These are phyloP conservation scores for Tubosaeta sp. DNA, from an alignment of 768 basidiomycete genomes.

Conservation along the genomic window DNA sequence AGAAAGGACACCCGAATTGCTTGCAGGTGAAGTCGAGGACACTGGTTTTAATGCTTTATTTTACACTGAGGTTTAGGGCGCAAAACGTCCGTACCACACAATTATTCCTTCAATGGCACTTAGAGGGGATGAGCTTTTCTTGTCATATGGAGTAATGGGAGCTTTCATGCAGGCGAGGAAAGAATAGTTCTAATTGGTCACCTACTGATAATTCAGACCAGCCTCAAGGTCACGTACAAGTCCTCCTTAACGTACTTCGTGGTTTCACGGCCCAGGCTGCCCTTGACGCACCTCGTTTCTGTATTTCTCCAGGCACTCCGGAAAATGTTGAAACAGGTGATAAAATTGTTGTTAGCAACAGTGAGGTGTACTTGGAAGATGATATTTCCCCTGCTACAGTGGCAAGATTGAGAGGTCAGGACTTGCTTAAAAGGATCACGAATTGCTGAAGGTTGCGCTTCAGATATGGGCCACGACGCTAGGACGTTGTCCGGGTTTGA, in stretches of 20 bases:
- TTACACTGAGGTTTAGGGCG: conserved; percentile 43
- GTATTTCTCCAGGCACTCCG: conserved; percentile 83
- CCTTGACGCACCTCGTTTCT: conserved; percentile 93
- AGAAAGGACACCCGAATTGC: conserved; percentile 80
- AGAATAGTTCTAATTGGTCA: not conserved
- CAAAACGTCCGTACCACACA: conserved; percentile 89
- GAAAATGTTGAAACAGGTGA: conserved; percentile 47
- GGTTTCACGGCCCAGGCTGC: conserved; percentile 87
- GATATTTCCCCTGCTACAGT: conserved; percentile 63
- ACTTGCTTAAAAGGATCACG: not conserved
- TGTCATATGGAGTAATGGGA: conserved; percentile 91
- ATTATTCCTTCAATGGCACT: conserved; percentile 90
- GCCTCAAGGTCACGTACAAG: conserved; percentile 97
- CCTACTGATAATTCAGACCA: conserved; percentile 26
- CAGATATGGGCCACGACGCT: conserved; percentile 89
- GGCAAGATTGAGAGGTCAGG: conserved; percentile 60
- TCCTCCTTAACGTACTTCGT: conserved; percentile 83
- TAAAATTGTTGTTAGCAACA: conserved; percentile 60
- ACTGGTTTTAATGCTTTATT: not conserved
- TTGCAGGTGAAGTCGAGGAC: conserved; percentile 48
- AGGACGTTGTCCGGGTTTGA: conserved; percentile 55
- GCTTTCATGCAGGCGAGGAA: conserved; percentile 75
- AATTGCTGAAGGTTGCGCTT: conserved; percentile 2
- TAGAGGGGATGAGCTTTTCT: conserved; percentile 73
- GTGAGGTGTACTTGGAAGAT: conserved; percentile 88